Evolutionary conservation across 2,329 filamentous ascomycete species (phyloP).

Genomic region (Hymenoscyphus albidus): DNA sequence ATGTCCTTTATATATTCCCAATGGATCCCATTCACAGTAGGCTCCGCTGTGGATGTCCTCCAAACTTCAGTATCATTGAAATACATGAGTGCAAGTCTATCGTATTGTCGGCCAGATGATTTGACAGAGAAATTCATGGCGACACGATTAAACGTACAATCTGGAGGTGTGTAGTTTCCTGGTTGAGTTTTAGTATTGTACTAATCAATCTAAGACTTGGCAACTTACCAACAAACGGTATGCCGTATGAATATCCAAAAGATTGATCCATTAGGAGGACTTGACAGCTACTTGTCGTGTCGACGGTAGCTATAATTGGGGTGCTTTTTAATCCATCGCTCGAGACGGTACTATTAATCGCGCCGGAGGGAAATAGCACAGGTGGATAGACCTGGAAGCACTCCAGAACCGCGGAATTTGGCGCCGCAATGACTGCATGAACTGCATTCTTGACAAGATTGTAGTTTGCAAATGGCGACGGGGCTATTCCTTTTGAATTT

Average conservation of each 20-base stretch:
- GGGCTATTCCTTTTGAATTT: neutral
- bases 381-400: constrained; percentile 69
- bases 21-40: constrained; percentile 63
- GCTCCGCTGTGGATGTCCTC: constrained; percentile 78
- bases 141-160: constrained; percentile 69
- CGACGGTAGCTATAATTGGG: constrained; percentile 24
- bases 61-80: constrained; percentile 77
- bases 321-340: constrained; percentile 28
- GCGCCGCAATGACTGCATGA: constrained; percentile 22
- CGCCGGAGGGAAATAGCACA: constrained; percentile 49
- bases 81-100: constrained; percentile 72
- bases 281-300: constrained; percentile 41
- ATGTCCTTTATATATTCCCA: constrained; percentile 80
- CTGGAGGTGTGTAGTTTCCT: constrained; percentile 64
- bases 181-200: constrained; percentile 13
- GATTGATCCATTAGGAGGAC: constrained; percentile 64
- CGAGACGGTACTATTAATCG: constrained; percentile 37
- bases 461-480: constrained; percentile 5
- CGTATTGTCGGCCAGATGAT: constrained; percentile 69
- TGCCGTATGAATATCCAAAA: constrained; percentile 70
- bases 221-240: constrained; percentile 64
- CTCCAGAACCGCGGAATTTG: constrained; percentile 43
- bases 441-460: constrained; percentile 26
- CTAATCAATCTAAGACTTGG: constrained; percentile 9
- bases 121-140: constrained; percentile 73